Conservation (phyloP, 441 rosid genomes). For the Dalechampia spathulata region DNA sequence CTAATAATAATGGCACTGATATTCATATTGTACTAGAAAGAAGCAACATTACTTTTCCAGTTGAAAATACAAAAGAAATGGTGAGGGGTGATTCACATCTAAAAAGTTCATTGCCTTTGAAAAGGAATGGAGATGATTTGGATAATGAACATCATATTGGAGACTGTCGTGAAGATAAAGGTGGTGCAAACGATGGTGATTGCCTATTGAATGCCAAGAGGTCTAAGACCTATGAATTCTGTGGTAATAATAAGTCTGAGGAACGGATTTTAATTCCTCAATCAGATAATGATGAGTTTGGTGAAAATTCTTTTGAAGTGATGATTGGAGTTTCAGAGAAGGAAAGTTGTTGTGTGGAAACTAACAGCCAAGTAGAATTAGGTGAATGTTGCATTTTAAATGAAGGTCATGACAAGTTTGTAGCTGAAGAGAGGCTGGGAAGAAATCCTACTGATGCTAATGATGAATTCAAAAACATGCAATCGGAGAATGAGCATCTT, state of each 20-base stretch:
- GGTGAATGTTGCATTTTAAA: slow-evolving; percentile 13
- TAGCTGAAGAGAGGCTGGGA: slow-evolving; percentile 8
- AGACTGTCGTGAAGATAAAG: slow-evolving; percentile 12
- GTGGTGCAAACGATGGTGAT: slow-evolving; percentile 5
- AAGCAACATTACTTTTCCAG: slow-evolving; percentile 14
- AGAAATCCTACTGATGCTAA: slow-evolving; percentile 9
- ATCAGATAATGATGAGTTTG: slow-evolving; percentile 1
- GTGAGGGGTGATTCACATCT: slow-evolving; percentile 8
- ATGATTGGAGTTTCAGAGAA: slow-evolving; percentile 4
- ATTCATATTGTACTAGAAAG: slow-evolving; percentile 14
- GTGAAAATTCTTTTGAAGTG: slow-evolving; percentile 12
- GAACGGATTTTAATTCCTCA: slow-evolving; percentile 13
- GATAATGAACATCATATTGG: slow-evolving; percentile 15
- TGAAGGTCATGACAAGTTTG: slow-evolving; percentile 11
- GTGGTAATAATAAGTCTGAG: slow-evolving; percentile 8
- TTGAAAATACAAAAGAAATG: slow-evolving; percentile 19
- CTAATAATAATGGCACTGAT: slow-evolving; percentile 6
- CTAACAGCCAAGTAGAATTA: slow-evolving; percentile 12
- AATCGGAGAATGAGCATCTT: slow-evolving; percentile 9
- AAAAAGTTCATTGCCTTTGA: slow-evolving; percentile 12
- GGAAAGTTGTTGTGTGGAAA: slow-evolving; percentile 9
- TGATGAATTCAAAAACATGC: slow-evolving; percentile 10
- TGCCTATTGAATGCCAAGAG: slow-evolving; percentile 22
- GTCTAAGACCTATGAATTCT: too few relatives aligned
- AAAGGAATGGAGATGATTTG: slow-evolving; percentile 27